Base-by-base conservation (phyloP, 2,329 filamentous ascomycete species). In the Drechslerella coelobrocha region DNA sequence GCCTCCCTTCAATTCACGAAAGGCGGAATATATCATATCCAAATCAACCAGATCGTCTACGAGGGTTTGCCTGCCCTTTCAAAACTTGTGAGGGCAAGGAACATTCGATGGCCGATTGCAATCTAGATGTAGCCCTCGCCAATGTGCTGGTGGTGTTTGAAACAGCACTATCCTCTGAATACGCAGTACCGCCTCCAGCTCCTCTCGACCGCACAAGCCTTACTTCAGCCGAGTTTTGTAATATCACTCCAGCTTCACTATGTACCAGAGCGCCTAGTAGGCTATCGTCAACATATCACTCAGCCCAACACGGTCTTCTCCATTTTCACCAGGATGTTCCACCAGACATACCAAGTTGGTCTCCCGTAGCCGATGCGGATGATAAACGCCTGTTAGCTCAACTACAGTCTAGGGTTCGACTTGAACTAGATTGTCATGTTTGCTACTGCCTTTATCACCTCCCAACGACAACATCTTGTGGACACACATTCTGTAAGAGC, bases 401-500 rank as follows among this genome's bases (percentile, higher is more conserved):
- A 31, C 77, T 94, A 12, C 86, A 86, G 74, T 84, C 88, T 24
- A 81, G 82, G 0, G 82, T 86, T 2, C 85, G 87, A 69, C 81
- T 82, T 14, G 91, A 96, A 77, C 81, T 95, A 76, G 91, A 96
- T 76, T 97, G 92, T 74, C 90, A 94, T 75, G 87, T 96, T 66
- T 96, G 92, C 79, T 95, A 93, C 78, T 85, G 87, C 41, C 79
- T 95, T 21, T 89, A 93, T 77, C 81, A 91, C 69, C 89, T 96
- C 72, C 91, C 92, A 0, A 81, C 92, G 55, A 96, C 92, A 0
- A 95, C 91, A 0, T 83, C 85, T 1, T 97, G 92, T 75, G 92
- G 92, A 0, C 92, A 97, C 78, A 96, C 91, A 0, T 93, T 94
- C 76, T 97, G 92, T 78, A 87, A 89, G 19, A 84, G 85, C 68